Evolutionary conservation across 306 rosid species (phyloP), one percentile per base, ranked within the genome.

Genomic region (Chamaecrista fasciculata): DNA sequence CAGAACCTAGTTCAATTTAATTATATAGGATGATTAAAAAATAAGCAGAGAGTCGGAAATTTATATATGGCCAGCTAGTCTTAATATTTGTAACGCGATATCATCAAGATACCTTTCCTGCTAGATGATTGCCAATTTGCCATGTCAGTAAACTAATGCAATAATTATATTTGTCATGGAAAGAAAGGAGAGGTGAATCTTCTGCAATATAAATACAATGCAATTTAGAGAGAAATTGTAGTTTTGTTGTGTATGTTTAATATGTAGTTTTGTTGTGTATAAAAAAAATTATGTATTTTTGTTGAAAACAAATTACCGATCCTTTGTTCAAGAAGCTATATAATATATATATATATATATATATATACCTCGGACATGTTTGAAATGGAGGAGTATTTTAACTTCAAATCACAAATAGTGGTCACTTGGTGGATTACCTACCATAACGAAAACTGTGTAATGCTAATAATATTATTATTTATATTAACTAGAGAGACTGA

Each of bases 21-120:
- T 23, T 21, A 20, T 4, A 37, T 24, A 25, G 4, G 6, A 66
- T 18, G 19, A 20, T 8, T 34, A 11, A 11, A 21, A 42, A 29
- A 11, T 21, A 11, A 44, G 12, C 12, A 42, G 33, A 44, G 33
- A 20, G 48, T 37, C 43, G 10, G 43, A 37, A 42, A 4, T 0
- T 48, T 48, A 19, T 12, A 50, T 25, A 40, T 4, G 8, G 37
- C n/a, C 59, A 69, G 20, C 50, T 36, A 53, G 76, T 82, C 73
- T 50, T n/a, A n/a, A n/a, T 69, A 86, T 66, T 57, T 51, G 56
- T 70, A 82, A 87, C 77, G 77, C 36, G 84, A 83, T 60, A 52
- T 83, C 88, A 85, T 82, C 76, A 70, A 78, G 83, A 80, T 83
- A 72, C 71, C 23, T 19, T 11, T 77, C 83, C 61, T 67, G 68